These are phyloP conservation scores for Gelatoporia subvermispora DNA, from an alignment of 768 basidiomycete genomes.

Conservation along the genomic window DNA sequence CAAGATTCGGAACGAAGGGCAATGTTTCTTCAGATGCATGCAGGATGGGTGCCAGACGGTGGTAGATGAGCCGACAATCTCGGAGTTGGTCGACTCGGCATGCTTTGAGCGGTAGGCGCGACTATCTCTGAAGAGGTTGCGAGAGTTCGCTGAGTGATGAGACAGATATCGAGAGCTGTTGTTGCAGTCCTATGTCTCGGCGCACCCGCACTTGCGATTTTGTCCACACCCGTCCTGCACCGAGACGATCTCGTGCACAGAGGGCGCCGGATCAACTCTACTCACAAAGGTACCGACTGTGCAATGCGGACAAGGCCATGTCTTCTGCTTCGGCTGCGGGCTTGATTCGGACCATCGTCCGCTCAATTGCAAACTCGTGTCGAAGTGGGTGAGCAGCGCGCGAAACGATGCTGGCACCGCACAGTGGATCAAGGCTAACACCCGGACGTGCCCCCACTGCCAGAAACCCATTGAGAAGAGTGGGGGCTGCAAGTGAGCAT, in stretches of 20 bases:
- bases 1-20: conserved; percentile 81
- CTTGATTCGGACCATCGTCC: conserved; percentile 91
- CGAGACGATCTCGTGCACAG: conserved; percentile 80
- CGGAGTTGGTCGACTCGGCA: conserved; percentile 48
- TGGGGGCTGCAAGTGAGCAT: conserved; percentile 96
- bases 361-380: conserved; percentile 79
- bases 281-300: conserved; percentile 86
- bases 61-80: conserved; percentile 53
- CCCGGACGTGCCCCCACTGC: conserved; percentile 93
- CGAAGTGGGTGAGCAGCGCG: conserved; percentile 94
- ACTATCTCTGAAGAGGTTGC: neutral
- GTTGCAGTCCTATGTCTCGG: conserved; percentile 86
- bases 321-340: conserved; percentile 93
- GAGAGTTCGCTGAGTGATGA: neutral
- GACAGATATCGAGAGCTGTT: conserved; percentile 64
- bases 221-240: conserved; percentile 95
- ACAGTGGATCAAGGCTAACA: conserved; percentile 99
- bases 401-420: conserved; percentile 96
- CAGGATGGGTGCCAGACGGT: conserved; percentile 66
- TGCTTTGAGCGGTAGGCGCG: conserved; percentile 10
- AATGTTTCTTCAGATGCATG: conserved; percentile 73
- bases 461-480: conserved; percentile 99
- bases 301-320: conserved; percentile 70
- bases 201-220: conserved; percentile 77
- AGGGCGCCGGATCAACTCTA: conserved; percentile 64